Evolutionary conservation across 163 green algal genomes (phyloP).

Genomic region (Chlorella variabilis): DNA sequence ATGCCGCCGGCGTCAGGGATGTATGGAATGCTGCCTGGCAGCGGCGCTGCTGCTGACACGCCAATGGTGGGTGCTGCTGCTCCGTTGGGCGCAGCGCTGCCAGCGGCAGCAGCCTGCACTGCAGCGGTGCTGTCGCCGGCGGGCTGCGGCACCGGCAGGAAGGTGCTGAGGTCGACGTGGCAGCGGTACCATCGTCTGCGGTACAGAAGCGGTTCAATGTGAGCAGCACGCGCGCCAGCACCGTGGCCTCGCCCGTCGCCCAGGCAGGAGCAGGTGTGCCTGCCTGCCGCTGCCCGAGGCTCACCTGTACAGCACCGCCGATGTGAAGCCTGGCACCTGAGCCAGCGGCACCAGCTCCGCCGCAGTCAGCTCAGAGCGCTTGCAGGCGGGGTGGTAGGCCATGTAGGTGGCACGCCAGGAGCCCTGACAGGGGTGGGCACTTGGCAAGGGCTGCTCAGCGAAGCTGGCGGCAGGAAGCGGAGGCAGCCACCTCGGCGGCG

Average conservation of each 20-base stretch:
- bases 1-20: constrained; percentile 1
- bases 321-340: constrained; percentile 16
- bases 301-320: constrained; percentile 9
- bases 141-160: not conserved
- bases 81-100: not conserved
- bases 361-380: not conserved
- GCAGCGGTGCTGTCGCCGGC: not conserved
- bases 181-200: constrained; percentile 49
- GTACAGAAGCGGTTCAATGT: not conserved
- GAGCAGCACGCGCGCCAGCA: no score
- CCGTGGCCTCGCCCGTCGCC: no score
- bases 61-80: not conserved
- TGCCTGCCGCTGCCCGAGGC: not conserved
- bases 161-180: constrained; percentile 43
- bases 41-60: not conserved
- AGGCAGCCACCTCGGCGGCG: no score
- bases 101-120: not conserved
- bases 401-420: constrained; percentile 57
- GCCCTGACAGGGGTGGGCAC: constrained; percentile 44
- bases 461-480: no score
- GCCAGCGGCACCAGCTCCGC: constrained; percentile 13
- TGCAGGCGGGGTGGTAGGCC: not conserved
- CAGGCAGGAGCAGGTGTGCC: no score
- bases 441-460: no score
- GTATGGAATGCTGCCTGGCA: not conserved